Conservation (phyloP, 179 eudicot genomes). For the Actinidia arguta region DNA sequence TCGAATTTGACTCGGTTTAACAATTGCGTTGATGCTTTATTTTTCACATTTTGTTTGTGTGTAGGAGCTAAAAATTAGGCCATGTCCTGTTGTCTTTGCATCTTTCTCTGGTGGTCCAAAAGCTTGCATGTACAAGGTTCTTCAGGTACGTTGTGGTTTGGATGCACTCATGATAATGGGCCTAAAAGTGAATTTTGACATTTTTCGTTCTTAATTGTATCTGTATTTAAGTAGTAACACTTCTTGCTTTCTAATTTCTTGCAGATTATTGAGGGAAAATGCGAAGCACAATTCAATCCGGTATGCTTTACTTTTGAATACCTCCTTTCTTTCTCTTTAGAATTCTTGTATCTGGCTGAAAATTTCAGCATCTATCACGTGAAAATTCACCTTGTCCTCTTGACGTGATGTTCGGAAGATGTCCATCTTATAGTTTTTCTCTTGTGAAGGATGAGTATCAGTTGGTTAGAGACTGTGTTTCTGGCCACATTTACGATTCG, state of each 20-base stretch:
- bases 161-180: neutral
- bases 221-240: neutral
- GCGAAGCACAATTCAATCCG: slow-evolving; percentile 49
- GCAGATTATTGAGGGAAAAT: slow-evolving; percentile 79
- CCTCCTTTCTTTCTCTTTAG: slow-evolving; percentile 4
- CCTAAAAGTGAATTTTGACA: slow-evolving; percentile 2
- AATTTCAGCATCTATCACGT: neutral
- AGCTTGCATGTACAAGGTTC: slow-evolving; percentile 95
- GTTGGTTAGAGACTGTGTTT: slow-evolving; percentile 73
- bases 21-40: slow-evolving; percentile 7
- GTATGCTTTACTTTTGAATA: slow-evolving; percentile 41
- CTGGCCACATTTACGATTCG: slow-evolving; percentile 93
- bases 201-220: slow-evolving; percentile 1
- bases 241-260: slow-evolving; percentile 15
- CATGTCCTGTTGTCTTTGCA: slow-evolving; percentile 88
- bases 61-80: slow-evolving; percentile 83
- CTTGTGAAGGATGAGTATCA: slow-evolving; percentile 62
- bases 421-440: slow-evolving; percentile 5
- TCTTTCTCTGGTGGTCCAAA: slow-evolving; percentile 99
- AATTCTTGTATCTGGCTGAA: neutral
- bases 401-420: neutral
- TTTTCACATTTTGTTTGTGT: slow-evolving; percentile 32
- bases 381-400: neutral
- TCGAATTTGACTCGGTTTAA: neutral
- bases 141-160: slow-evolving; percentile 62